These are phyloP conservation scores for Spergularia marina DNA, from an alignment of 148 eudicot species.

Conservation along the genomic window DNA sequence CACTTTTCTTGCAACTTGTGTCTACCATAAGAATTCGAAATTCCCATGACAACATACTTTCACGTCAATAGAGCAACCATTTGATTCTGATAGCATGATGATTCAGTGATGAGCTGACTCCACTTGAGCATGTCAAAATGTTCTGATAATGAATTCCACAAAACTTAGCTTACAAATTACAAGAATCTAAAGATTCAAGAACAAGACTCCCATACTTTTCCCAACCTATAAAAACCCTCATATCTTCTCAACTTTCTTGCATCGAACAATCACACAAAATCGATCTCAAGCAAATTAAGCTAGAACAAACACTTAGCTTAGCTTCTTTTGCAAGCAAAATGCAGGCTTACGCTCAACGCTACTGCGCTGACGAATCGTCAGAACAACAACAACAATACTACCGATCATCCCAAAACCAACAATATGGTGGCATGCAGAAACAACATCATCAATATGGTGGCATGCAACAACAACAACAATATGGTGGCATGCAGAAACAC, in stretches of 20 bases:
- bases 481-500: constrained; percentile 5
- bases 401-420: not conserved
- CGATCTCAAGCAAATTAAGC: not conserved
- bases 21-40: too few species aligned
- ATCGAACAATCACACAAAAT: constrained; percentile 2
- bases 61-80: too few species aligned
- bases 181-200: not conserved
- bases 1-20: too few species aligned
- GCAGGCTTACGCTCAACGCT: constrained; percentile 8
- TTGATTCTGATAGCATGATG: too few species aligned
- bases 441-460: not conserved
- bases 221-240: constrained; percentile 6
- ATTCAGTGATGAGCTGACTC: too few species aligned
- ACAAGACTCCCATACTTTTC: not conserved
- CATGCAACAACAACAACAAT: not conserved
- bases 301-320: not conserved
- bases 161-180: constrained; percentile 17
- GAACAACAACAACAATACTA: not conserved
- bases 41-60: too few species aligned
- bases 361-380: constrained; percentile 8
- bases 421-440: not conserved
- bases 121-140: not conserved
- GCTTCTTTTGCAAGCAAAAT: not conserved
- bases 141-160: constrained; percentile 3
- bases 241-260: not conserved